These are phyloP conservation scores for Aspergillus baeticus DNA, from an alignment of 495 filamentous ascomycete genomes.

Conservation along the genomic window DNA sequence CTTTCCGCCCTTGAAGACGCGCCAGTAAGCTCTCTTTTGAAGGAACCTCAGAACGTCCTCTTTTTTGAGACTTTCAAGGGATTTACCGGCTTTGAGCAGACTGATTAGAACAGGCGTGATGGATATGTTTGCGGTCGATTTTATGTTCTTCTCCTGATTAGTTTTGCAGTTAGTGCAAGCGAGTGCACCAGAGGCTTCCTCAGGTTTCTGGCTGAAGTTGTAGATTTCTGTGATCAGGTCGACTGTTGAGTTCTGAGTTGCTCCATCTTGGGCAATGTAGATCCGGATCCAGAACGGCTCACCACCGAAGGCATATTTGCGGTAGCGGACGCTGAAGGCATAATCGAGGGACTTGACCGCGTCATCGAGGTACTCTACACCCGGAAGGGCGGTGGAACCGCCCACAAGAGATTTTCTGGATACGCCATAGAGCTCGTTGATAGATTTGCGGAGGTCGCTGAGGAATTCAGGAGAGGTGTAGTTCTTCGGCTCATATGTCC, in stretches of 20 bases:
- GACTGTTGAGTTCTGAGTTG: not conserved
- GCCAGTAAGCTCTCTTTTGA: not conserved
- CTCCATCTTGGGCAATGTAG: not conserved
- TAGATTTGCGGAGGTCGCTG: not conserved
- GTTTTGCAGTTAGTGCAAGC: not conserved
- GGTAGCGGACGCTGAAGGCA: not conserved
- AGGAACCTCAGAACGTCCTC: not conserved
- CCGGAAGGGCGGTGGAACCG: not conserved
- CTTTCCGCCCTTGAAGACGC: not conserved
- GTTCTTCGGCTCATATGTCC: not conserved
- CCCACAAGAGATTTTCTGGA: not conserved
- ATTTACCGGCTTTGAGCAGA: not conserved
- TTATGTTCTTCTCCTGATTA: not conserved
- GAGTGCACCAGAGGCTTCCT: not conserved
- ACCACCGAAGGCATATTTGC: not conserved
- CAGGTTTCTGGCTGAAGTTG: slow-evolving; percentile 1
- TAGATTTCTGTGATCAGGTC: not conserved
- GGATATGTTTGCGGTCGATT: not conserved
- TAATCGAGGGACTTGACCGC: not conserved
- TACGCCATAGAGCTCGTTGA: not conserved
- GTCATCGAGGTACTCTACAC: not conserved
- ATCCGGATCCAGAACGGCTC: slow-evolving; percentile 1
- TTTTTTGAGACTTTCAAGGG: not conserved
- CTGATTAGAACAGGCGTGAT: not conserved
- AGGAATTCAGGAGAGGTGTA: not conserved